Base-by-base conservation (phyloP, 345 rosid genomes). In the Dipteronia dyeriana region DNA sequence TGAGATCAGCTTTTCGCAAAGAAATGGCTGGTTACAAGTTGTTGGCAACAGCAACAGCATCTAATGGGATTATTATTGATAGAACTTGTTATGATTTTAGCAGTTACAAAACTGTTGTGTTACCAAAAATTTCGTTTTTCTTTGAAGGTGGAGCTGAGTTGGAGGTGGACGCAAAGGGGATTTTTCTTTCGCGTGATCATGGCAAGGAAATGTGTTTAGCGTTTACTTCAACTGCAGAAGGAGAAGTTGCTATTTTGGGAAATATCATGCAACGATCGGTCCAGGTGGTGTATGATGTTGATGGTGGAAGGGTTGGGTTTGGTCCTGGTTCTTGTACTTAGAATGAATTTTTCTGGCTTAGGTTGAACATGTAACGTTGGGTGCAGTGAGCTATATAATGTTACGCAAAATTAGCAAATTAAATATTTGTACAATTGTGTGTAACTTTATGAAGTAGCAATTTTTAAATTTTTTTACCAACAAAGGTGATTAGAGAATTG, bases 11-110 rank as follows among this genome's bases (percentile, higher is more conserved):
- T 1, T 73, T 86, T 70, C 11, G 38, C 71, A n/a, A 79, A 47
- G 9, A 13, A 1, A 79, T 83, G 88, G 23, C 73, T 0, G 17
- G 70, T n/a, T 81, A 85, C 56, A 80, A 83, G 0, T n/a, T 34
- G 38, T 34, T 5, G 38, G 38, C 38, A 34, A 6, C 38, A 34
- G 38, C 17, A 19, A 73, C 81, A 0, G 67, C 62, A 0, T 78
- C 74, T 7, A 13, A 53, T 2, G 71, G 80, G 4, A 75, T 83
- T 3, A 75, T 83, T 3, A n/a, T 79, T 4, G 84, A 81, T 45
- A 45, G 13, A 64, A 83, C 86, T 0, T 85, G 86, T 26, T 85
- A 80, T 26, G 78, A 82, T 38, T 25, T 80, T 0, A 80, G 86
- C 67, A 19, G 29, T 0, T 59, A 70, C 19, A 43, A n/a, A 1